Percentiles rank a stretch among this genome's conserved stretches.
Conservation (phyloP, 2,329 filamentous ascomycete genomes). For the Cryphonectria naterciae region DNA sequence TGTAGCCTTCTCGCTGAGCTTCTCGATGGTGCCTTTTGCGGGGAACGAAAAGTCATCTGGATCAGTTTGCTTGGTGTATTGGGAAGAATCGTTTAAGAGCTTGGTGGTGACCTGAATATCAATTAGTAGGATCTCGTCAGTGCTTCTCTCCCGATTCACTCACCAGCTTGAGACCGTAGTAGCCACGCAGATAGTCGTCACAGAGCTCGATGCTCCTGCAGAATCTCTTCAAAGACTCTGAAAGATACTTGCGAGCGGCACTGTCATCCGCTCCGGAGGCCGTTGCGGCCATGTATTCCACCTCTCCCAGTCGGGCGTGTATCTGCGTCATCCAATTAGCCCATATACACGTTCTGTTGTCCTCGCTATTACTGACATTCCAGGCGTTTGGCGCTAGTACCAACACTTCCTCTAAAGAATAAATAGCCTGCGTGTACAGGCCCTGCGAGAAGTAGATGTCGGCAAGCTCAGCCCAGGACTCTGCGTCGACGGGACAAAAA, state of each 20-base stretch:
- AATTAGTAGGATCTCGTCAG: conserved; percentile 34
- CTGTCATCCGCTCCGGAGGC: conserved; percentile 42
- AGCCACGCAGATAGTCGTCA: conserved; percentile 88
- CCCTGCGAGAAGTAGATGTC: conserved; percentile 84
- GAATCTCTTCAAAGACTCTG: conserved; percentile 81
- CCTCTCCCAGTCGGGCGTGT: conserved; percentile 84
- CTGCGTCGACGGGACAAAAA: conserved; percentile 84
- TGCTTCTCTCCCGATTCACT: conserved; percentile 33
- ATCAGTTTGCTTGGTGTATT: conserved; percentile 51
- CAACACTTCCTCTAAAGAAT: conserved; percentile 87
- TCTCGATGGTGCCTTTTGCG: conserved; percentile 61
- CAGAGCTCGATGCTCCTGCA: conserved; percentile 91
- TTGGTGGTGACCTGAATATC: conserved; percentile 51
- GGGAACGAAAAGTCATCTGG: conserved; percentile 59
- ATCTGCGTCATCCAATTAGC: conserved; percentile 55
- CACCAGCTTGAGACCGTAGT: conserved; percentile 87
- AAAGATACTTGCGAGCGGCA: conserved; percentile 57
- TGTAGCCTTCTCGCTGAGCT: conserved; percentile 73
- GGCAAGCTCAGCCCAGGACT: conserved; percentile 90
- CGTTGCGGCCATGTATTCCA: conserved; percentile 72
- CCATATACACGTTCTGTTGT: conserved; percentile 33
- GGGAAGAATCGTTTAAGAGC: conserved; percentile 50
- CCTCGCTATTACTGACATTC: conserved; percentile 67
- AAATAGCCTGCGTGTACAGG: conserved; percentile 81
- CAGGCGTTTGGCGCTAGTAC: conserved; percentile 88